Evolutionary conservation across 768 basidiomycete species (phyloP).

Genomic region (Termitomyces sp.): DNA sequence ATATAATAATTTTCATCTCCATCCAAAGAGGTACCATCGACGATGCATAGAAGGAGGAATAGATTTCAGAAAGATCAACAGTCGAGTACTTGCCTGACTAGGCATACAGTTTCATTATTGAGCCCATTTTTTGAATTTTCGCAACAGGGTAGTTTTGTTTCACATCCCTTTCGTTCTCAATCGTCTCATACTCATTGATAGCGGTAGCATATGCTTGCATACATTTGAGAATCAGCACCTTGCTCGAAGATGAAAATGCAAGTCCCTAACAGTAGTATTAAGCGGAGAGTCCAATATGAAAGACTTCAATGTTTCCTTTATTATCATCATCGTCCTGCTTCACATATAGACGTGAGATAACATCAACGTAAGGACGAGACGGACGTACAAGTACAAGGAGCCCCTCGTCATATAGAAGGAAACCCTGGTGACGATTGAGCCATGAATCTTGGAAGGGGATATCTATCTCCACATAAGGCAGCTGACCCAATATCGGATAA

Average conservation of each 20-base stretch:
- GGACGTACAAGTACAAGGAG: constrained; percentile 26
- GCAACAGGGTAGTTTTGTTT: too few relatives aligned
- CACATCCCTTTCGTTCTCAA: too few relatives aligned
- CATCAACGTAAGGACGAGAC: neutral
- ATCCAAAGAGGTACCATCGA: constrained; percentile 56
- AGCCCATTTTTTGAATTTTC: too few relatives aligned
- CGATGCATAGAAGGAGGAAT: neutral
- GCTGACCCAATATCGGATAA: constrained; percentile 16
- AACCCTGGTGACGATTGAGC: constrained; percentile 18
- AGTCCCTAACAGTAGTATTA: neutral
- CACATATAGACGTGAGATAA: neutral
- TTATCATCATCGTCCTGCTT: neutral
- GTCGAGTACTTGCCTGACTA: neutral
- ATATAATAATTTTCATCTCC: constrained; percentile 52
- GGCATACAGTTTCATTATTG: too few relatives aligned
- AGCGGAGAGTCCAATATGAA: neutral
- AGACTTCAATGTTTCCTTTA: neutral
- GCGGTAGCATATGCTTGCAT: constrained; percentile 6
- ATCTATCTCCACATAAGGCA: constrained; percentile 22
- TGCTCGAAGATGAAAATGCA: neutral
- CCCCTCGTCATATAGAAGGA: constrained; percentile 36
- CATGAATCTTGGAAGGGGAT: constrained; percentile 1
- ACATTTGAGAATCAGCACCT: neutral
- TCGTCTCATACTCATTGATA: neutral
- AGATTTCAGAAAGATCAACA: neutral